Base-by-base conservation (phyloP, 2,329 filamentous ascomycete genomes). In the Hymenoscyphus repandus region DNA sequence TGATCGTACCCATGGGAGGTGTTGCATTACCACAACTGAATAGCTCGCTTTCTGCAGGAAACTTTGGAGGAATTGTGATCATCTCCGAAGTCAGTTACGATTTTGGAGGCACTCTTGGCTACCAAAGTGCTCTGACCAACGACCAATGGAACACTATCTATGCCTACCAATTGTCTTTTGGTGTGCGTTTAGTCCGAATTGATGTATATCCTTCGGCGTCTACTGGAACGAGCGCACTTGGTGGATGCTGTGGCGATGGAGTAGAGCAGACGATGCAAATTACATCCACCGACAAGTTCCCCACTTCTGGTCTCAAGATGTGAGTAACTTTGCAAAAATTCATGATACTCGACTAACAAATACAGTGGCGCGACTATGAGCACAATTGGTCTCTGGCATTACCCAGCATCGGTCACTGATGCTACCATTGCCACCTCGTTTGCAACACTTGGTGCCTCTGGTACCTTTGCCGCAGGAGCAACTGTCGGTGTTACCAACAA, bases 181-280 rank as follows among this genome's bases (percentile, higher is more conserved):
- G 78, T 22, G 75, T 80, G 11, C 72, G 80, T 20, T 77, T 83
- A 77, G 77, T 82, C 22, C 75, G 79, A 48, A 66, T 80, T n/a
- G 78, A 82, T 60, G 78, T 77, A 13, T 81, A 73, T 56, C 80
- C 80, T 11, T 72, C 71, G 3, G 64, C 72, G 6, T 69, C 73
- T 10, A 77, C 73, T 56, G 77, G 78, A 58, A 60, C 55, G 18
- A 47, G 44, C 6, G 53, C 56, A 3, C 1, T 59, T 22, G 32
- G 7, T 22, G 44, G 44, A 15, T 79, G 76, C 64, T 78, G 75
- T 61, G 64, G 64, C 43, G 57, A 60, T 50, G 72, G 70, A 12
- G 69, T 73, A 2, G 76, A 79, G 52, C 75, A 79, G 57, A 60
- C 72, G 38, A 62, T 83, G 44, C 73, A 70, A 45, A 74, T 82